phyloP scores from a whole-genome alignment of 257 asterid genomes.

The Solanum virginianum region DNA sequence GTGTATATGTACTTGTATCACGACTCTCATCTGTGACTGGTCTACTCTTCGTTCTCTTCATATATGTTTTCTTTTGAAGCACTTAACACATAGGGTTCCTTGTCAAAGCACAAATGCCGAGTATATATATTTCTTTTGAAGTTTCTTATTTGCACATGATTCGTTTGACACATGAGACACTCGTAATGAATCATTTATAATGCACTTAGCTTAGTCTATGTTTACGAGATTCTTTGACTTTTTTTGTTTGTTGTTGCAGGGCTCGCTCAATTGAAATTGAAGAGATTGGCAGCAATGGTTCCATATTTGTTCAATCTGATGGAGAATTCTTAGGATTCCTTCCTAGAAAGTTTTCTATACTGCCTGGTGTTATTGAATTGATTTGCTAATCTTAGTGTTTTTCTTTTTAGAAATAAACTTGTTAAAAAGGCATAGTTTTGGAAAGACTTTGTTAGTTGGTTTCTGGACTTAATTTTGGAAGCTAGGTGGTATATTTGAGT shows the following conservation, averaged over 20 bases:
- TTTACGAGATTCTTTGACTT: background rate
- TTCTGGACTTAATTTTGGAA: background rate
- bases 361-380: conserved; percentile 61
- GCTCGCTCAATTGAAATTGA: conserved; percentile 60
- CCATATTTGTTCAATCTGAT: conserved; percentile 73
- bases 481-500: background rate
- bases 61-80: background rate
- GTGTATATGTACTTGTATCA: background rate
- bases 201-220: background rate
- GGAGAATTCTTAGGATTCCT: conserved; percentile 82
- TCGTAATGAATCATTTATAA: background rate
- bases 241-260: conserved; percentile 23
- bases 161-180: background rate
- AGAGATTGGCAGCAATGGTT: conserved; percentile 33
- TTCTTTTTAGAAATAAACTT: background rate
- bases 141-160: background rate
- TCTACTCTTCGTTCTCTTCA: background rate
- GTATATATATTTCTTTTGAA: background rate
- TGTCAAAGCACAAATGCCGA: background rate
- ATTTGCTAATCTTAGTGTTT: conserved; percentile 23
- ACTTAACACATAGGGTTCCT: background rate
- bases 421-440: background rate
- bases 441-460: background rate
- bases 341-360: conserved; percentile 53
- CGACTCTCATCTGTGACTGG: background rate